Base-by-base conservation (phyloP, 78 protist genomes). In the Polysphondylium violaceum region DNA sequence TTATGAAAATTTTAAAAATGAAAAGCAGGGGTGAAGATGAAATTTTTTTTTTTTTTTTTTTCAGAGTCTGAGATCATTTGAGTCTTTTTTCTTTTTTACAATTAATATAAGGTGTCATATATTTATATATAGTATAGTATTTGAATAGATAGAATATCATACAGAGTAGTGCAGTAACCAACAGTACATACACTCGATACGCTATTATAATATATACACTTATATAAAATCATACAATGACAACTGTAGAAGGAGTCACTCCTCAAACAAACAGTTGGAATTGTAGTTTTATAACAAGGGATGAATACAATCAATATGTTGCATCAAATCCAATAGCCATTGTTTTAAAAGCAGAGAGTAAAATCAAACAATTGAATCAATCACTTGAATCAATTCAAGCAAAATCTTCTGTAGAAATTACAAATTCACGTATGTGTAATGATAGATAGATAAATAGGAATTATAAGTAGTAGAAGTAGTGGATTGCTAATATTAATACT, bases 261-360 rank as follows among this genome's bases (percentile, higher is more conserved):
- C n/a, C n/a, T n/a, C n/a, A n/a, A n/a, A 33, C 36, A 6, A 64
- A 23, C 38, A 41, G 38, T 21, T 83, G 90, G 90, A 58, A 40
- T 83, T 83, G 90, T 44, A 68, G 71, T n/a, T 83, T 83, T 69
- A 33, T 83, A 25, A 68, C 79, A 56, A 83, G 72, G 59, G 79
- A 83, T 53, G 90, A 83, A 58, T 83, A 44, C 31, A 58, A 83
- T 69, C 59, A 55, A 21, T 63, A 64, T 14, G n/a, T 36, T 21
- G 36, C 73, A 29, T 43, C 40, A 19, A 55, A 83, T 21, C 90
- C 90, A 11, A 25, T 83, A n/a, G 67, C 41, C 0, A 83, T 83
- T 23, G 23, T 83, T 7, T 27, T 51, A 6, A 67, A 74, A 44
- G 90, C 90, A 16, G 90, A 83, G 31, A 12, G 5, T 68, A 83